Base-by-base conservation (phyloP, 805 yeast genomes). In the Metschnikowia cerradonensis region DNA sequence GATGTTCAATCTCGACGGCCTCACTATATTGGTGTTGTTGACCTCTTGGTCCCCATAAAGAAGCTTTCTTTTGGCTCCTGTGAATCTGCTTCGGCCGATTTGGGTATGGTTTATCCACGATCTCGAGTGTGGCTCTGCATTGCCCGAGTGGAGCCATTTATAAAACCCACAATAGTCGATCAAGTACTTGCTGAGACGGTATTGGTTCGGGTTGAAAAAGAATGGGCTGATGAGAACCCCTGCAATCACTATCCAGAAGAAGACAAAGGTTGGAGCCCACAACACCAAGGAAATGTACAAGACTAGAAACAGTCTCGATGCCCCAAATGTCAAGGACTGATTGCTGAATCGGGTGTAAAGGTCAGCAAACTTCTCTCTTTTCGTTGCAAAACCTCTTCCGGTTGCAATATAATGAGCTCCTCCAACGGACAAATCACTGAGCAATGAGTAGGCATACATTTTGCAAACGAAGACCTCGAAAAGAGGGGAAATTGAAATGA, bases 171-270 rank as follows among this genome's bases (percentile, higher is more conserved):
- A 83, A 81, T 94, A 94, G 71, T 94, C 99, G 67, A 92, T 83
- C 73, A 92, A 90, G 82, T 87, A 92, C 72, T 91, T 97, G 67
- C 85, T 88, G 91, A 95, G 86, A 47, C 97, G 83, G 71, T 91
- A 94, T 77, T 94, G 98, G 74, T 92, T 97, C 44, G 99, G 99
- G 74, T 94, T 94, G 82, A 90, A 94, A 54, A 94, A 66, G 70
- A 92, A 90, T 63, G 99, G 99, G 45, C 98, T 86, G 60, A 90
- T 82, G 73, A 90, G 80, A 73, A 94, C 79, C 3, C 98, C 88
- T 44, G 90, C 78, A 60, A 90, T 76, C 17, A 96, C 86, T 52
- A 94, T 86, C 97, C 98, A 94, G 82, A 94, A 94, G 97, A 97
- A 94, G 56, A 92, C 71, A 61, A 94, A 77, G 40, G 97, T 88